phyloP scores from a whole-genome alignment of 768 basidiomycete species.

The Lactarius hatsudake region DNA sequence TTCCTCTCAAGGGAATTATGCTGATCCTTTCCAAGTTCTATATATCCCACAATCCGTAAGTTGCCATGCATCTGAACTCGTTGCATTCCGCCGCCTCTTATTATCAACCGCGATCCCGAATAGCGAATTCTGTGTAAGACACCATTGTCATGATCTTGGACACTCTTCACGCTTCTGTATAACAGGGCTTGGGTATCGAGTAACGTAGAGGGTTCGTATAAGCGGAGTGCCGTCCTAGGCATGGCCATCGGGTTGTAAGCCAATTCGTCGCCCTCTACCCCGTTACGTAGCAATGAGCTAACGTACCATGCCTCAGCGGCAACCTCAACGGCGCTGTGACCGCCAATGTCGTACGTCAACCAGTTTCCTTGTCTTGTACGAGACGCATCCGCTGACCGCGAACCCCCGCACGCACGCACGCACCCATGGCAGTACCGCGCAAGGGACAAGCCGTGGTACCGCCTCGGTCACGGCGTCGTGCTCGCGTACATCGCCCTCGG shows the following conservation, averaged over 20 bases:
- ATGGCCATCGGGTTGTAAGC: slow-evolving; percentile 60
- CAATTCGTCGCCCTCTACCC: background rate
- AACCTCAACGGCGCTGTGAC: slow-evolving; percentile 70
- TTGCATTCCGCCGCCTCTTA: background rate
- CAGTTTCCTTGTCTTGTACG: background rate
- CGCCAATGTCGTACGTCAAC: slow-evolving; percentile 57
- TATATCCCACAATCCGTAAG: slow-evolving; percentile 48
- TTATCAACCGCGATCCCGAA: background rate
- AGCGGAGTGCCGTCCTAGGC: slow-evolving; percentile 64
- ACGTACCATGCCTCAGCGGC: slow-evolving; percentile 36
- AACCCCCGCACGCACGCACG: background rate
- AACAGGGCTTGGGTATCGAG: slow-evolving; percentile 66
- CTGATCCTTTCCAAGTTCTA: slow-evolving; percentile 34
- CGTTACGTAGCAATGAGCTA: background rate
- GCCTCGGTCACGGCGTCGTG: slow-evolving; percentile 64
- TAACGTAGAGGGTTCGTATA: slow-evolving; percentile 73
- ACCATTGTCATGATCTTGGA: slow-evolving; percentile 24
- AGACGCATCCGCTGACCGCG: slow-evolving; percentile 1
- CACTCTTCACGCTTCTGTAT: slow-evolving; percentile 9
- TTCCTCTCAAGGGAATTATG: background rate
- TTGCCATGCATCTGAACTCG: slow-evolving; percentile 8
- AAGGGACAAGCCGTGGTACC: slow-evolving; percentile 63
- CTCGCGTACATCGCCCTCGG: slow-evolving; percentile 69
- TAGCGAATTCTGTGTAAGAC: slow-evolving; percentile 46
- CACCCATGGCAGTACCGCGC: slow-evolving; percentile 53